Evolutionary conservation across 2,329 filamentous ascomycete genomes (phyloP), one percentile per base, ranked within the genome.

Genomic region (Onygenales sp.): DNA sequence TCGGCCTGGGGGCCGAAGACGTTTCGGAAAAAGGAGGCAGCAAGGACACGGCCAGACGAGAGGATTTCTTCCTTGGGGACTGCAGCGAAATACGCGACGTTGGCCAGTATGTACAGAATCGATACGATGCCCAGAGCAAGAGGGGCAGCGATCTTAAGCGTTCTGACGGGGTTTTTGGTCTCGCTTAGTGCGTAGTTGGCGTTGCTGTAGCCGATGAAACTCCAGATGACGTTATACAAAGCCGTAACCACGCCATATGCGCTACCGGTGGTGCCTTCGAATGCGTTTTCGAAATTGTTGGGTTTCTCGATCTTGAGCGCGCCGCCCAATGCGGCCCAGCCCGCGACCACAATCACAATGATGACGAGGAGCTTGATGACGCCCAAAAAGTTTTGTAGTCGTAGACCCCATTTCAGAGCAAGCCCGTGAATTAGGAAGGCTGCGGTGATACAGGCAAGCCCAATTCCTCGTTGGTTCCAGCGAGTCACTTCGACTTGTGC

Each of bases 171-270:
- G 66, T 85, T 80, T 63, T 77, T 81, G 46, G 82, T 84, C 70
- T 87, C 84, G 62, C 77, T 79, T 34, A 83, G 71, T 2, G 67
- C 65, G 52, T 68, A 68, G 5, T 63, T 64, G 1, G 64, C 64
- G 51, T 67, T 67, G 21, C 63, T 65, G 61, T 64, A 67, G 67
- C 84, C 84, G 58, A 84, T 78, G 61, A 82, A 87, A 56, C 78
- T 82, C 78, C 83, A 87, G 61, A 87, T 83, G 57, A 87, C 83
- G 59, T 86, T 87, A 73, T 85, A 86, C 0, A 87, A 70, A 0
- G 84, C 83, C 1, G 81, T 86, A n/a, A 85, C 82, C 36, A 85
- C 75, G 47, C 81, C 82, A 58, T 87, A 87, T 1, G 81, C 77
- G 59, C 78, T 83, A 6, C 80, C 79, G 0, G 80, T 84, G 4